phyloP scores from a whole-genome alignment of 306 rosid genomes.

The Rubus idaeus region DNA sequence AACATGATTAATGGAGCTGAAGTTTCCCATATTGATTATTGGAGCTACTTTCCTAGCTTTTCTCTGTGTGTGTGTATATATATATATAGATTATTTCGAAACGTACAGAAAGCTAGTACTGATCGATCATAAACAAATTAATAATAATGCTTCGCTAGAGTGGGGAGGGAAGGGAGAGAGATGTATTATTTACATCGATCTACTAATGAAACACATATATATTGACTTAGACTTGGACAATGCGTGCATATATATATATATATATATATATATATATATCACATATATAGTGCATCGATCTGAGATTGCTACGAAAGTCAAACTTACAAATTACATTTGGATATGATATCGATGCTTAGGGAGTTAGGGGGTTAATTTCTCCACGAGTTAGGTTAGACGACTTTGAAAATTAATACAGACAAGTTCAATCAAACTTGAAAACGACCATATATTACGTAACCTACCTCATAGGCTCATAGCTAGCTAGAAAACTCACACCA shows the following conservation, averaged over 20 bases:
- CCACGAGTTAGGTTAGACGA: slow-evolving; percentile 42
- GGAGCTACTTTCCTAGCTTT: too few species aligned
- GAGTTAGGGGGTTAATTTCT: slow-evolving; percentile 18
- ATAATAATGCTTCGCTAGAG: background rate
- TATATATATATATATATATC: too few species aligned
- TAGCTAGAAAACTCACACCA: too few species aligned
- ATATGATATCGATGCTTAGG: background rate
- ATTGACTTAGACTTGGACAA: background rate
- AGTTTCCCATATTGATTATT: slow-evolving; percentile 20
- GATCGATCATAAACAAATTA: background rate
- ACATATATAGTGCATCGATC: background rate
- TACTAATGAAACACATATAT: too few species aligned
- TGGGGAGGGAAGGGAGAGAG: background rate
- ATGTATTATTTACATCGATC: background rate
- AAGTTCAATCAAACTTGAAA: slow-evolving; percentile 45
- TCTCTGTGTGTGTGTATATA: too few species aligned
- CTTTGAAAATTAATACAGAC: slow-evolving; percentile 35
- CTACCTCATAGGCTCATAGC: too few species aligned
- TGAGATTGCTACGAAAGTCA: slow-evolving; percentile 23
- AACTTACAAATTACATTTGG: slow-evolving; percentile 6
- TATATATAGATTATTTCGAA: background rate
- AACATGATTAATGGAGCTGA: slow-evolving; percentile 26
- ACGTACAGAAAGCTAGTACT: background rate
- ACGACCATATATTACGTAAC: slow-evolving; percentile 27
- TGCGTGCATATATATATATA: background rate